Evolutionary conservation across 106 monocot species (phyloP), one percentile per base, ranked within the genome.

Genomic region (Acorus gramineus): DNA sequence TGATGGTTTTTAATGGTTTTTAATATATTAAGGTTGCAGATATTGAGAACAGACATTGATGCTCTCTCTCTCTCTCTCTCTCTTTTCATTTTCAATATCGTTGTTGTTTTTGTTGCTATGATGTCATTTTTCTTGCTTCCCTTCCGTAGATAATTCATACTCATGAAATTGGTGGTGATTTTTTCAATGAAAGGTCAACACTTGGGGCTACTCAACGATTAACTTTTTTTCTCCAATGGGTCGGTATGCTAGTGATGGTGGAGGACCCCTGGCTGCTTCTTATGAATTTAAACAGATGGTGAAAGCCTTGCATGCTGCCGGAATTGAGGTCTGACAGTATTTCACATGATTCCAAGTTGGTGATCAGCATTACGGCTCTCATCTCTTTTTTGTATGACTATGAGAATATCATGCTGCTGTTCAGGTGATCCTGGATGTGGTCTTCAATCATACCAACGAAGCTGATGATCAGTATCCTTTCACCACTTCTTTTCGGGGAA

Each of bases 141-240:
- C 28, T 28, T 28, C 28, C 28, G 1, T 28, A 28, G 28, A 28
- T 28, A 28, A 28, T 28, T 28, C 28, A 28, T 28, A 28, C 28
- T 28, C 1, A 28, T 28, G 28, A 28, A 59, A 28, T 59, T 59
- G 5, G 3, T 6, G 4, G 59, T 10, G 5, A 60, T 6, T 52
- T 64, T 11, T 56, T 46, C 47, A 65, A 50, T 81, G 10, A 54
- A 61, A 98, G 96, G 73, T 98, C 50, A 98, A 98, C 60, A 92
- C 91, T 65, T 98, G 96, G 96, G 96, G 96, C 0, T 98, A 98
- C 79, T 98, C 96, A 50, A 98, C 96, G 8, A 54, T 98, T 12
- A 98, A 91, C 59, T 98, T 98, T 84, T 98, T 98, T 77, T 76
- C 96, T n/a, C 91, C 96, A 12, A 98, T 98, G 96, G 89, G 91